Evolutionary conservation across 2,329 filamentous ascomycete species (phyloP).

Genomic region (Colletotrichum caudatum): DNA sequence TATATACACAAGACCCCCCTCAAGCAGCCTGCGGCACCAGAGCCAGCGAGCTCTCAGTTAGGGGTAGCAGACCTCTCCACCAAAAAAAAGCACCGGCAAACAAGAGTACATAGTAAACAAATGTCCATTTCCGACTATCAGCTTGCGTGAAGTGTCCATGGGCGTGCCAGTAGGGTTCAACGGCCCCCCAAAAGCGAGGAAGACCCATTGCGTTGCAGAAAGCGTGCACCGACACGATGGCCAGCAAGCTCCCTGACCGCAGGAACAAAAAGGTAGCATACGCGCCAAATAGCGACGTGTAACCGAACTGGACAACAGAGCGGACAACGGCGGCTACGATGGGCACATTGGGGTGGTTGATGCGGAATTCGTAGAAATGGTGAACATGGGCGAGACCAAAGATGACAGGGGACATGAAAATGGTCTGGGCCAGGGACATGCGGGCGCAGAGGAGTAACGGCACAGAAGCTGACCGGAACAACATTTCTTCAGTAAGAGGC

Average conservation of each 20-base stretch:
- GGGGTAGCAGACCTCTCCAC: slow-evolving; percentile 75
- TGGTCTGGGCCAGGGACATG: slow-evolving; percentile 67
- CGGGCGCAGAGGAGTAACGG: slow-evolving; percentile 83
- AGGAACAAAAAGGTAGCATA: slow-evolving; percentile 92
- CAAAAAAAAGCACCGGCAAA: slow-evolving; percentile 79
- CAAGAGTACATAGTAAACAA: slow-evolving; percentile 83
- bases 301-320: slow-evolving; percentile 85
- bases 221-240: slow-evolving; percentile 80
- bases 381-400: slow-evolving; percentile 95
- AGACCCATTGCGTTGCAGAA: slow-evolving; percentile 96
- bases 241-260: slow-evolving; percentile 83
- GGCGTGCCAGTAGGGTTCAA: slow-evolving; percentile 66
- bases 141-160: slow-evolving; percentile 11
- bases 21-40: slow-evolving; percentile 49
- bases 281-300: slow-evolving; percentile 93
- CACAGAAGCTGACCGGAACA: slow-evolving; percentile 90
- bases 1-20: slow-evolving; percentile 7
- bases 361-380: slow-evolving; percentile 93
- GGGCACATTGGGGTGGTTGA: slow-evolving; percentile 80
- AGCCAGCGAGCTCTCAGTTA: slow-evolving; percentile 74
- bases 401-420: slow-evolving; percentile 87
- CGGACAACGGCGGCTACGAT: slow-evolving; percentile 73
- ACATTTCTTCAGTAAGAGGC: slow-evolving; percentile 90
- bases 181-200: slow-evolving; percentile 84
- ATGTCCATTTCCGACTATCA: slow-evolving; percentile 68